Evolutionary conservation across 148 eudicot genomes (phyloP), one percentile per base, ranked within the genome.

Genomic region (Cornus florida): DNA sequence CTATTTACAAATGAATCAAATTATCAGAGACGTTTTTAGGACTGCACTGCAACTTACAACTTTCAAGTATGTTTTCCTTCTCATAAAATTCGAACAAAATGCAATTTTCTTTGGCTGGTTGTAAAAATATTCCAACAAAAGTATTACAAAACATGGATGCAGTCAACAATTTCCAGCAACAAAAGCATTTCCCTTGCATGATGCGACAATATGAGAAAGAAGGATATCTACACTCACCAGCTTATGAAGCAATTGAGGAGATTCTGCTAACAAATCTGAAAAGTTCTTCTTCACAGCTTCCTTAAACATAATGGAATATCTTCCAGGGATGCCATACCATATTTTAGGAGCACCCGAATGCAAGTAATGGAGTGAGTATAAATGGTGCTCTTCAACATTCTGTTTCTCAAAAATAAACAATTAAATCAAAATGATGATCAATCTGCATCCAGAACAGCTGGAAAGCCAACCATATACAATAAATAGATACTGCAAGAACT

Each of bases 311-410:
- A 62, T 67, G 76, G 81, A 83, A 74, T 80, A 88, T 76, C 73
- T 77, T 75, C 86, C 88, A 50, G 98, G 88, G 73, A 85, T 77
- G 73, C 92, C 83, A 71, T 93, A 95, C 94, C 95, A 95, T 64
- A 95, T 83, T 87, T 84, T 93, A 46, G 97, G 91, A 41, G 86
- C 88, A 70, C 97, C 97, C 50, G 80, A 53, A 82, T 91, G 92
- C 80, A 87, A 46, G 83, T 91, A 95, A 71, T 69, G 77, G n/a
- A 95, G 78, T 68, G 92, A 84, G 79, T 91, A 95, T 73, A 93
- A 82, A 70, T 81, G 85, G 80, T 93, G 98, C 77, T 90, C 90
- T 88, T 88, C 89, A 77, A 83, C 83, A 77, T 83, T 86, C 96
- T 93, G 91, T 78, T 74, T 68, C 20, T 20, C 75, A 72, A 33